A percentile compares a stretch with the other conserved stretches of the same genome.
Evolutionary conservation across 1,284 basidiomycete species (phyloP).

Genomic region (Sporisorium reilianum): DNA sequence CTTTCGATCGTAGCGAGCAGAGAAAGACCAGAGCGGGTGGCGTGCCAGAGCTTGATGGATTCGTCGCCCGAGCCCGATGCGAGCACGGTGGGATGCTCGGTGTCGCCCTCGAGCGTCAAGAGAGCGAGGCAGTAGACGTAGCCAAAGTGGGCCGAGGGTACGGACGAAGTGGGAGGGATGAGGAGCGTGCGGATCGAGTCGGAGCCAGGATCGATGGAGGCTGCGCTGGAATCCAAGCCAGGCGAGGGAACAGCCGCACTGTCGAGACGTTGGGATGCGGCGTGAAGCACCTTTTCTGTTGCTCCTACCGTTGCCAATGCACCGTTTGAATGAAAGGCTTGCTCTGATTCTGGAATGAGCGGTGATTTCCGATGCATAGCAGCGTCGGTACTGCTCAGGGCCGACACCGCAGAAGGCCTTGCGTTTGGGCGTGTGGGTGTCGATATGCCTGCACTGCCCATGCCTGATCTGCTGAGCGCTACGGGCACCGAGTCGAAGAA

Average conservation of each 20-base stretch:
- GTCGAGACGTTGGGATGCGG: slow-evolving; percentile 36
- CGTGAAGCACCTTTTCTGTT: slow-evolving; percentile 35
- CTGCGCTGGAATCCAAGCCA: background rate
- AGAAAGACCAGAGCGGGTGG: slow-evolving; percentile 71
- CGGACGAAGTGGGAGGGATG: slow-evolving; percentile 37
- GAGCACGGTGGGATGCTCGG: slow-evolving; percentile 37
- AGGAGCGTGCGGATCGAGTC: slow-evolving; percentile 37
- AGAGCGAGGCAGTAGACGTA: slow-evolving; percentile 90
- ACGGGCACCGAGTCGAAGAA: slow-evolving; percentile 70
- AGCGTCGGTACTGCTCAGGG: background rate
- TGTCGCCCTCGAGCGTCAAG: slow-evolving; percentile 70
- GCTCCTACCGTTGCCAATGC: slow-evolving; percentile 13
- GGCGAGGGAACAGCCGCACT: slow-evolving; percentile 9
- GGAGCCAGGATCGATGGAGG: background rate
- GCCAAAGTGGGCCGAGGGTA: slow-evolving; percentile 86
- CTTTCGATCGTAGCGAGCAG: slow-evolving; percentile 74
- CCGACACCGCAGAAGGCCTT: slow-evolving; percentile 1
- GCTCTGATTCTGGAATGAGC: background rate
- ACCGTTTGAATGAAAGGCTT: background rate
- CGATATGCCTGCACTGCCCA: slow-evolving; percentile 34
- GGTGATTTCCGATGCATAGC: background rate
- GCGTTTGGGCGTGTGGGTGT: slow-evolving; percentile 21
- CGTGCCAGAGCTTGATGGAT: slow-evolving; percentile 89
- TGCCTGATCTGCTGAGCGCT: slow-evolving; percentile 38
- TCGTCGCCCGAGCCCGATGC: slow-evolving; percentile 78